These are phyloP conservation scores for Lactarius evosmus DNA, from an alignment of 768 basidiomycete genomes.

Conservation along the genomic window DNA sequence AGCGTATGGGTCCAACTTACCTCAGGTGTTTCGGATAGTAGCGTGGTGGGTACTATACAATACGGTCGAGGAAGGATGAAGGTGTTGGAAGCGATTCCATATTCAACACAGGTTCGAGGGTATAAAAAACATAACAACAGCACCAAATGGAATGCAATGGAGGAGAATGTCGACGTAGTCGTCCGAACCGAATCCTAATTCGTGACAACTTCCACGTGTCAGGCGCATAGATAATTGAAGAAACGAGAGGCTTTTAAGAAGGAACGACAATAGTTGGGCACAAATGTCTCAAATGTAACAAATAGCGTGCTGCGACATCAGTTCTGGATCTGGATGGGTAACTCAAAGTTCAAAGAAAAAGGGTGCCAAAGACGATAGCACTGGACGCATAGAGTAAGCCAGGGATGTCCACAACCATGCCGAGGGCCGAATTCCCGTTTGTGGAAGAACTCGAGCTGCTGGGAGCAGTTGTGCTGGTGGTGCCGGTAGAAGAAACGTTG, in stretches of 20 bases:
- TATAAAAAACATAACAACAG: conserved; percentile 7
- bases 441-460: conserved; percentile 11
- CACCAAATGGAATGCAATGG: neutral
- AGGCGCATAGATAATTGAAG: neutral
- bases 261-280: neutral
- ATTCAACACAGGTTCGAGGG: conserved; percentile 1
- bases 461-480: conserved; percentile 11
- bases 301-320: neutral
- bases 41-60: conserved; percentile 5
- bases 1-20: neutral
- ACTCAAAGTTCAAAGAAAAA: conserved; percentile 13
- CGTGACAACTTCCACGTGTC: conserved; percentile 10
- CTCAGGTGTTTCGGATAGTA: neutral
- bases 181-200: conserved; percentile 18
- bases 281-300: conserved; percentile 1
- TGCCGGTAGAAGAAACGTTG: neutral
- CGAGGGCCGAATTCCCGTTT: neutral
- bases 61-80: neutral
- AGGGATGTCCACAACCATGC: neutral
- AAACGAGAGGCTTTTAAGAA: neutral
- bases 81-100: neutral
- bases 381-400: conserved; percentile 15
- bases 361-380: conserved; percentile 7
- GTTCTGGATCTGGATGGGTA: neutral
- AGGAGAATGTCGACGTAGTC: conserved; percentile 10